Base-by-base conservation (phyloP, 768 basidiomycete species). In the Sistotremastrum suecicum region DNA sequence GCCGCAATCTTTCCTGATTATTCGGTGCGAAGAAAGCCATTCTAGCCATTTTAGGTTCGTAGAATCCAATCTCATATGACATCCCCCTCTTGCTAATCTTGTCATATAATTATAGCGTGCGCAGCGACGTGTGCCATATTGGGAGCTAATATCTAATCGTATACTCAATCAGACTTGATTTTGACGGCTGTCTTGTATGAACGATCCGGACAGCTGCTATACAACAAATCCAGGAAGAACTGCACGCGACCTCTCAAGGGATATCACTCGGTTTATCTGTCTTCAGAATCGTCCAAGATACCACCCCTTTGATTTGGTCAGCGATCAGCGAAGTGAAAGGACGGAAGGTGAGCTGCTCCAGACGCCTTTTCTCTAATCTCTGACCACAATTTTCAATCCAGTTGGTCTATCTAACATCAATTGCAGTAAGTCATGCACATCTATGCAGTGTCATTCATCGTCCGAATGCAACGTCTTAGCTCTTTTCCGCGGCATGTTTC, bases 171-270 rank as follows among this genome's bases (percentile, higher is more conserved):
- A 35, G n/a, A 7, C 39, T 39, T 31, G n/a, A n/a, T n/a, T n/a
- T n/a, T n/a, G 6, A 37, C 34, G n/a, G n/a, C n/a, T n/a, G n/a
- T n/a, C n/a, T n/a, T n/a, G n/a, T n/a, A n/a, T n/a, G n/a, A n/a
- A n/a, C n/a, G n/a, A n/a, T n/a, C n/a, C n/a, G n/a, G n/a, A n/a
- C 47, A 85, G 83, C 83, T 38, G 74, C 78, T 7, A 78, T 83
- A 33, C 58, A 69, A 30, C 58, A 75, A 45, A 78, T 85, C 62
- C 67, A 78, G 51, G 51, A 51, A 3, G 67, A 81, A 12, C 65
- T 88, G 37, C 70, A 72, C 39, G 78, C 84, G 2, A 74, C 74
- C 0, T 64, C 67, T 42, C 59, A 67, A 7, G 69, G 82, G 51
- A 77, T 89, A 47, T 79, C 82, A 49, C 66, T 76, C 59, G 74